These are phyloP conservation scores for Juncus inflexus DNA, from an alignment of 176 grass and related monocot genomes.

Conservation along the genomic window DNA sequence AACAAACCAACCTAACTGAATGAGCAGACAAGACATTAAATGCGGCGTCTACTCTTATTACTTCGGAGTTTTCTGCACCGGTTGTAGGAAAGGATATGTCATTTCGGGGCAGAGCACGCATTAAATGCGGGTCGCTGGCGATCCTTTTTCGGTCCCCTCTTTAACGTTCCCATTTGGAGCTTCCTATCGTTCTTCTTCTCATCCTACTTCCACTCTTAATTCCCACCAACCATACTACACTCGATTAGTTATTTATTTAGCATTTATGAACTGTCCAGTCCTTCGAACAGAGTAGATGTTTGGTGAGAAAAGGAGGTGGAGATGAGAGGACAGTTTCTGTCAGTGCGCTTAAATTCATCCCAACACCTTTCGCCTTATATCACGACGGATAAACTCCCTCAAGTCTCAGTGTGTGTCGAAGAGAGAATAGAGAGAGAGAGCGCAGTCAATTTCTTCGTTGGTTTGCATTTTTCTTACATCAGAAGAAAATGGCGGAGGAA, in stretches of 20 bases:
- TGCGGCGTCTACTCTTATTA: no score
- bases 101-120: background rate
- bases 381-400: background rate
- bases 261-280: no score
- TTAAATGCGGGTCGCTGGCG: slow-evolving; percentile 26
- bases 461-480: background rate
- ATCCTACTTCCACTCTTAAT: background rate
- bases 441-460: background rate
- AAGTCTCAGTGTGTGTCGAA: background rate
- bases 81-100: background rate
- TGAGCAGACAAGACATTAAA: no score
- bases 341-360: background rate
- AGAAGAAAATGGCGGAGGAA: slow-evolving; percentile 32
- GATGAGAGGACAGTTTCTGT: no score
- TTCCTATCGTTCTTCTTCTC: background rate
- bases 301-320: no score
- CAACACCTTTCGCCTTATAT: background rate
- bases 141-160: slow-evolving; percentile 21
- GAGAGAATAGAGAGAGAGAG: slow-evolving; percentile 6
- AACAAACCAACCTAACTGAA: no score
- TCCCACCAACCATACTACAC: no score
- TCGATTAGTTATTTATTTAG: no score
- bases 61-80: background rate
- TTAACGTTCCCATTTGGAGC: background rate
- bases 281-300: no score